A percentile compares a stretch with the other conserved stretches of the same genome.
These are phyloP conservation scores for Striga hermonthica DNA, from an alignment of 305 asterid genomes.

Conservation along the genomic window DNA sequence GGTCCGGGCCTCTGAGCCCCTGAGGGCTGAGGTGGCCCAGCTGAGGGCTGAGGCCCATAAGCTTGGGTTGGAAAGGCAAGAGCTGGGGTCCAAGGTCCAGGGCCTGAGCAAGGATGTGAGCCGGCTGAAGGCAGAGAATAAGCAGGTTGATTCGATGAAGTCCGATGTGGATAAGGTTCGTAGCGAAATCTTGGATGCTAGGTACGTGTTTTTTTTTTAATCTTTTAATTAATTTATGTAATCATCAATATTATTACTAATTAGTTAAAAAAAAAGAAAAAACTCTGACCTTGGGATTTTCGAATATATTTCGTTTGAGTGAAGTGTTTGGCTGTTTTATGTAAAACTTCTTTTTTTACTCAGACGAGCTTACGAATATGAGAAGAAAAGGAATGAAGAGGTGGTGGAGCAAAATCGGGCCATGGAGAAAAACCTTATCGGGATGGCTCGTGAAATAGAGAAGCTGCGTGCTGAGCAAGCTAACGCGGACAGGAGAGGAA, in stretches of 20 bases:
- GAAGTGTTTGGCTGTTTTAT: neutral
- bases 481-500: slow-evolving; percentile 45
- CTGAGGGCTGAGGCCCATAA: slow-evolving; percentile 70
- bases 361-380: slow-evolving; percentile 57
- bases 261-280: no score
- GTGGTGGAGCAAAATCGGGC: slow-evolving; percentile 62
- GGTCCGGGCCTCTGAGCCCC: slow-evolving; percentile 50
- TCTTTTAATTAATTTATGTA: no score
- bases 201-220: slow-evolving; percentile 40
- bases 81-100: slow-evolving; percentile 61
- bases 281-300: no score
- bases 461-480: slow-evolving; percentile 67
- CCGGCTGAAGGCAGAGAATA: slow-evolving; percentile 59
- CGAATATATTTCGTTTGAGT: slow-evolving; percentile 10
- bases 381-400: slow-evolving; percentile 73
- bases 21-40: slow-evolving; percentile 59
- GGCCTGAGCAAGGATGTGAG: slow-evolving; percentile 60
- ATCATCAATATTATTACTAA: no score
- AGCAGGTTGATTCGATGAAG: slow-evolving; percentile 56
- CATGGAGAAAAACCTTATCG: slow-evolving; percentile 71
- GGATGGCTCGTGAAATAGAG: slow-evolving; percentile 91
- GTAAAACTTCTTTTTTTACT: slow-evolving; percentile 1
- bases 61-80: slow-evolving; percentile 51
- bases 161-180: slow-evolving; percentile 62
- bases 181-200: slow-evolving; percentile 66